Evolutionary conservation across 306 rosid genomes (phyloP).

Genomic region (Sicyos edulis): DNA sequence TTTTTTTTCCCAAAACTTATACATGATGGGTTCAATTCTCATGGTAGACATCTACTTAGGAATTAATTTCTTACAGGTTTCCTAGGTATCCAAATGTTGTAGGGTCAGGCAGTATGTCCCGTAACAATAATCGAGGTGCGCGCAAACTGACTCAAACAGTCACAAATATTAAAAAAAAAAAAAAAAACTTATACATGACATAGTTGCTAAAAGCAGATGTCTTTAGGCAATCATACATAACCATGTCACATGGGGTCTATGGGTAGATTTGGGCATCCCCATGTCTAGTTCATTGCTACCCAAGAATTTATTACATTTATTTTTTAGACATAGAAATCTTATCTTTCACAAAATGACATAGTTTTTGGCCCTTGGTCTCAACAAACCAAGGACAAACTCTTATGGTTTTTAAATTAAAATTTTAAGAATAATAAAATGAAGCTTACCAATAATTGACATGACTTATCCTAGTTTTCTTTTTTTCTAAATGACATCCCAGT

Average conservation of each 20-base stretch:
- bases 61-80: no score
- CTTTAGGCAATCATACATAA: not conserved
- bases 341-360: conserved; percentile 5
- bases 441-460: not conserved
- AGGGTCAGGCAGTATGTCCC: no score
- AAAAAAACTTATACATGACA: no score
- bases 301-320: conserved; percentile 8
- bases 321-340: conserved; percentile 12
- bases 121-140: no score
- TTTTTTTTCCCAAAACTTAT: no score
- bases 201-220: not conserved
- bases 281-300: not conserved
- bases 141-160: no score
- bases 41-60: no score
- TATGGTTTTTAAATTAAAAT: not conserved
- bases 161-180: no score
- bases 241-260: conserved; percentile 14
- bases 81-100: no score
- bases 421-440: not conserved
- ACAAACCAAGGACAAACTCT: not conserved
- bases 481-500: not conserved
- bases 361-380: conserved; percentile 8
- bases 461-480: not conserved
- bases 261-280: conserved; percentile 3
- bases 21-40: no score